Percentiles rank a stretch among this genome's conserved stretches.
These are phyloP conservation scores for Flaveria robusta DNA, from an alignment of 129 eudicot genomes.

Conservation along the genomic window DNA sequence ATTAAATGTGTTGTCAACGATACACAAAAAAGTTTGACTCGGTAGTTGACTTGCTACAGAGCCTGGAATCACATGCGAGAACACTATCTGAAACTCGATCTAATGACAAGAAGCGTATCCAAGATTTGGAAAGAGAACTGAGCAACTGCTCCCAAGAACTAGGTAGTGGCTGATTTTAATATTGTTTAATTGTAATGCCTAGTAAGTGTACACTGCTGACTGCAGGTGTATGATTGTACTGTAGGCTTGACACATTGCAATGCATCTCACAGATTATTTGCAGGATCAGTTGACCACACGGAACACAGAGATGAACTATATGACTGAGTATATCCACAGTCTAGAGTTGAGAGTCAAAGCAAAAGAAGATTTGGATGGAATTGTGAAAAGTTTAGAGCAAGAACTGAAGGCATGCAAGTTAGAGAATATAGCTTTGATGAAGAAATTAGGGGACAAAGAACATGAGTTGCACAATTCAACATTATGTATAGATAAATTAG, in stretches of 20 bases:
- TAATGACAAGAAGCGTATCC: slow-evolving; percentile 73
- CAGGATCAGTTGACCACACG: slow-evolving; percentile 79
- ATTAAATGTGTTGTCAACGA: not conserved
- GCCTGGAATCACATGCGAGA: slow-evolving; percentile 67
- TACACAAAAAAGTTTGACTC: not conserved
- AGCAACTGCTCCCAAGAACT: slow-evolving; percentile 86
- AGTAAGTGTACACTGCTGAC: slow-evolving; percentile 15
- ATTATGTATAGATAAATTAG: slow-evolving; percentile 53
- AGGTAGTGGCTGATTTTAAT: slow-evolving; percentile 40
- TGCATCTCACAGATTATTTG: slow-evolving; percentile 68
- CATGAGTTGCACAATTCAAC: slow-evolving; percentile 47
- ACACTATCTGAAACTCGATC: slow-evolving; percentile 54
- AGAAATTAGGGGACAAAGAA: slow-evolving; percentile 65
- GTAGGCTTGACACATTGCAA: slow-evolving; percentile 36
- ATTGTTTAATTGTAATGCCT: not conserved
- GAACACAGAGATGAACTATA: slow-evolving; percentile 45
- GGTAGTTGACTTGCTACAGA: slow-evolving; percentile 48
- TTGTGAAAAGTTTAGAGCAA: slow-evolving; percentile 50
- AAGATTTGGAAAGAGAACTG: slow-evolving; percentile 76
- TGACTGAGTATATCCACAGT: slow-evolving; percentile 50
- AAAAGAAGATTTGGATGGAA: slow-evolving; percentile 47
- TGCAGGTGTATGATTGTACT: slow-evolving; percentile 23
- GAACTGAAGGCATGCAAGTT: slow-evolving; percentile 52
- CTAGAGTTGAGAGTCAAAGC: slow-evolving; percentile 53
- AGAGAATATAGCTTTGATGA: slow-evolving; percentile 45